Base-by-base conservation (phyloP, 208 protist species). In the Trypanosoma congolense region DNA sequence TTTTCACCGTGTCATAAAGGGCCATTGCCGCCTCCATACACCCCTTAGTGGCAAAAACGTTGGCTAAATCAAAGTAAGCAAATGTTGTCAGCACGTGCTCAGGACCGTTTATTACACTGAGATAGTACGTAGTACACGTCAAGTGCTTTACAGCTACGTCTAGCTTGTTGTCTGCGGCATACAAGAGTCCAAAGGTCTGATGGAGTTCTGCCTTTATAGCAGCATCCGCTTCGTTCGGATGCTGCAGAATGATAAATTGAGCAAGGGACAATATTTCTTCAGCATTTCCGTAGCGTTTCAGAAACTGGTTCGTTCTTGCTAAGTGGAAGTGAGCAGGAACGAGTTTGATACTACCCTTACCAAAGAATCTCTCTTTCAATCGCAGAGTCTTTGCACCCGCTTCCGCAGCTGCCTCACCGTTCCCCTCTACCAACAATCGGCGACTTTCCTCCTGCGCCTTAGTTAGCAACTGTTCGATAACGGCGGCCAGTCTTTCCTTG, bases 1-100 rank as follows among this genome's bases (percentile, higher is more conserved):
- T 82, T 54, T 92, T 92, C 16, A 89, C 80, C 3, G 58, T 80
- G 41, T 95, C 88, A 65, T 95, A 95, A 18, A 91, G 52, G 4
- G 83, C 71, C 88, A 95, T 95, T 0, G 88, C 84, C 19, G 56
- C 80, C 57, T 95, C 82, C 77, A 91, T 92, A 63, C 64, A 73
- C 14, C 80, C 66, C 58, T 91, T 90, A 14, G 88, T 75, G n/a
- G 83, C 82, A 52, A 95, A 92, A 18, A 95, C 84, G 65, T 95
- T 95, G 38, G 77, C 88, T 9, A 95, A 67, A 53, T 95, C 88
- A 67, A 95, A 95, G 68, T 92, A 95, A 40, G 82, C 87, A 65
- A 92, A 95, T 30, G 82, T 83, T 30, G 88, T 95, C 21, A 92
- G 69, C 2, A 92, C 62, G 61, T 89, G 69, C 44, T 82, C 44